A percentile compares a stretch with the other conserved stretches of the same genome.
phyloP scores from a whole-genome alignment of 2,329 filamentous ascomycete genomes.

The Aphanoascus verrucosus region DNA sequence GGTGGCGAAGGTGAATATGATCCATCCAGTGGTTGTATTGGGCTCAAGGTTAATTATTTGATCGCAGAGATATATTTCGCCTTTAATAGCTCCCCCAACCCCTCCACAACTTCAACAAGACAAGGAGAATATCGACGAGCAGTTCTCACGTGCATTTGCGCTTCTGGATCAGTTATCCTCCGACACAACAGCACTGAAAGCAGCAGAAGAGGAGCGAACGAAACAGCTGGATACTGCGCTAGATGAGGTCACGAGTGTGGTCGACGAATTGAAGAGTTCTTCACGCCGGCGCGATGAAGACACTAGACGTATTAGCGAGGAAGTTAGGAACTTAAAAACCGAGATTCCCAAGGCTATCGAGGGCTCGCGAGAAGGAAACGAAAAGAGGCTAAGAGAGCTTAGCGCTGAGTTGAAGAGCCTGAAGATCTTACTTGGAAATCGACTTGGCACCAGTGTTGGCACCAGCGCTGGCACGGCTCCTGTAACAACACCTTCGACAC shows the following conservation, averaged over 20 bases:
- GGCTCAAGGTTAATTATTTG: background rate
- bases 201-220: slow-evolving; percentile 72
- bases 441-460: slow-evolving; percentile 38
- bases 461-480: slow-evolving; percentile 21
- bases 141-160: slow-evolving; percentile 83
- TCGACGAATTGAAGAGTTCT: slow-evolving; percentile 69
- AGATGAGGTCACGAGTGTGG: slow-evolving; percentile 70
- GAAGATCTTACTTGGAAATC: slow-evolving; percentile 69
- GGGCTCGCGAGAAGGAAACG: slow-evolving; percentile 73
- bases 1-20: slow-evolving; percentile 68
- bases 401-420: slow-evolving; percentile 80
- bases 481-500: slow-evolving; percentile 18
- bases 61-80: slow-evolving; percentile 71
- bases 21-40: background rate
- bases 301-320: slow-evolving; percentile 71
- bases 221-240: slow-evolving; percentile 72
- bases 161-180: slow-evolving; percentile 84
- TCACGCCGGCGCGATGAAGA: slow-evolving; percentile 79
- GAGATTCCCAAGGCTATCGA: slow-evolving; percentile 81
- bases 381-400: slow-evolving; percentile 71
- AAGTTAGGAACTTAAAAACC: slow-evolving; percentile 71
- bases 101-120: slow-evolving; percentile 89
- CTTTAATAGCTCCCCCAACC: slow-evolving; percentile 84
- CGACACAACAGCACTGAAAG: slow-evolving; percentile 81
- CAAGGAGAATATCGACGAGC: slow-evolving; percentile 82